A percentile compares a stretch with the other conserved stretches of the same genome.
These are phyloP conservation scores for Rhodotorula kratochvilovae DNA, from an alignment of 768 basidiomycete species.

Conservation along the genomic window DNA sequence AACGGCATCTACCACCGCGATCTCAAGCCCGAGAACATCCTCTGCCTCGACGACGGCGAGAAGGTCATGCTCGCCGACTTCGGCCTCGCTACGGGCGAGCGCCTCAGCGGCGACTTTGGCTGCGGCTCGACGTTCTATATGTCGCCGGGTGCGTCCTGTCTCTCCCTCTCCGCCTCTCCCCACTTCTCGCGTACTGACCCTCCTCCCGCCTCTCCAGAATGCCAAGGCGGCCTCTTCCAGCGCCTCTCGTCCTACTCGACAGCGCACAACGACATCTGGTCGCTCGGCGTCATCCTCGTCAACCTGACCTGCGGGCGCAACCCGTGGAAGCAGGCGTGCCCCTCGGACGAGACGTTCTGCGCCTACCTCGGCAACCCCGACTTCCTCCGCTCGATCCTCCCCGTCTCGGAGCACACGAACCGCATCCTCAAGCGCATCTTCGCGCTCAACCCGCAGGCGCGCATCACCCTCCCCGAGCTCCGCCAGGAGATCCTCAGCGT, in stretches of 20 bases:
- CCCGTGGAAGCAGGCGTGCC: constrained; percentile 69
- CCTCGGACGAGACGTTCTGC: constrained; percentile 67
- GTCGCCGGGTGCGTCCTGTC: constrained; percentile 66
- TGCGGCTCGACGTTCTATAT: constrained; percentile 99
- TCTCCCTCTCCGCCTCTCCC: not conserved
- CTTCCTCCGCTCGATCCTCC: constrained; percentile 64
- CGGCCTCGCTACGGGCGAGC: constrained; percentile 83
- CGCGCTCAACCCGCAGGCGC: constrained; percentile 58
- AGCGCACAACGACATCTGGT: constrained; percentile 90
- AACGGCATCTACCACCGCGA: constrained; percentile 93
- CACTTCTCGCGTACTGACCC: constrained; percentile 37
- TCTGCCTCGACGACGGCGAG: constrained; percentile 65
- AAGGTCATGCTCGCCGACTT: constrained; percentile 88
- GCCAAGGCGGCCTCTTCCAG: constrained; percentile 56
- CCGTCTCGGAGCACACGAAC: constrained; percentile 66
- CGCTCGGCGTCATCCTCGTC: constrained; percentile 72
- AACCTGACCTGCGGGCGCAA: constrained; percentile 74
- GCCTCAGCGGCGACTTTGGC: constrained; percentile 76
- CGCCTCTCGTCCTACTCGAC: constrained; percentile 59
- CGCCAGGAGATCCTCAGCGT: constrained; percentile 53
- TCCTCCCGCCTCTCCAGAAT: constrained; percentile 45
- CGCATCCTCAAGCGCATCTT: constrained; percentile 68
- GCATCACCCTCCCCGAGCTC: constrained; percentile 63
- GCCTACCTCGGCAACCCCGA: constrained; percentile 65
- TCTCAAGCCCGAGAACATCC: constrained; percentile 89